phyloP scores from a whole-genome alignment of 257 asterid genomes.

The Solanum acaule region DNA sequence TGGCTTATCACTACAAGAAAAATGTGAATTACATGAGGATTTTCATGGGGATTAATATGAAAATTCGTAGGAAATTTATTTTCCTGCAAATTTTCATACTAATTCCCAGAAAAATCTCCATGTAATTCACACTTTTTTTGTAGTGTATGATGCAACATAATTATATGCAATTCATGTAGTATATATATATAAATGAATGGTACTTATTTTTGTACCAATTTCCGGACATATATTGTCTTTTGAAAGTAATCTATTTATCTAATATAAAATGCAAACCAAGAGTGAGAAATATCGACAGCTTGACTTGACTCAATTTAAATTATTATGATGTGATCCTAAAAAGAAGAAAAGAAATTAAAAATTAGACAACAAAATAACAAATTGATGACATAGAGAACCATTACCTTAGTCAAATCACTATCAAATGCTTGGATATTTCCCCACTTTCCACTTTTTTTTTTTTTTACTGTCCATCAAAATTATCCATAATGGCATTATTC shows the following conservation, averaged over 20 bases:
- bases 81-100: too few species aligned
- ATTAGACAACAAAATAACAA: conserved; percentile 6
- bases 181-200: neutral
- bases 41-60: too few species aligned
- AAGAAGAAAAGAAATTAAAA: neutral
- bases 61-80: too few species aligned
- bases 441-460: neutral
- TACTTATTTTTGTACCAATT: neutral
- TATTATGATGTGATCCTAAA: neutral
- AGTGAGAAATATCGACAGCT: neutral
- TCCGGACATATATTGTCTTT: conserved; percentile 12
- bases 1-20: neutral
- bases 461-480: neutral
- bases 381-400: neutral
- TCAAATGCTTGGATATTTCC: neutral
- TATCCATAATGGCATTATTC: neutral
- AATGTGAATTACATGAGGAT: too few species aligned
- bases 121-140: too few species aligned
- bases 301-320: neutral
- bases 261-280: neutral
- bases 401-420: neutral
- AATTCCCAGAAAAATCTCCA: too few species aligned
- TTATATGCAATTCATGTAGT: neutral
- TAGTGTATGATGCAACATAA: neutral
- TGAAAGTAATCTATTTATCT: neutral